Percentiles rank a stretch among this genome's conserved stretches.
Conservation (phyloP, 2,329 filamentous ascomycete species). For the Ustilaginoidea virens region DNA sequence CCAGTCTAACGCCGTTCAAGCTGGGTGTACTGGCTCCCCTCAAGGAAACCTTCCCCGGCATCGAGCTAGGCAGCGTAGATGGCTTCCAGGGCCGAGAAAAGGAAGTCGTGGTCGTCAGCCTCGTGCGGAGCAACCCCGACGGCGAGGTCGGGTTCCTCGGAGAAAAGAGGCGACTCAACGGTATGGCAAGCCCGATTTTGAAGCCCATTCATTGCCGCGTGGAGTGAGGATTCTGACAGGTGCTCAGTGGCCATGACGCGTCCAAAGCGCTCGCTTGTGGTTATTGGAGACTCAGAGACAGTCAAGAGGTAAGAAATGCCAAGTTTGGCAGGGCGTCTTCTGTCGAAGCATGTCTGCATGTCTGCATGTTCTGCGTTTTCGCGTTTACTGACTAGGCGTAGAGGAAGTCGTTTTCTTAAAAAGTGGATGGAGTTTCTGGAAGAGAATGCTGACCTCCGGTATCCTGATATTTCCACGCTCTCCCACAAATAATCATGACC, state of each 20-base stretch:
- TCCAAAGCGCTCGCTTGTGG: conserved; percentile 74
- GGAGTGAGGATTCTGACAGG: conserved; percentile 1
- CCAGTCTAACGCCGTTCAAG: conserved; percentile 22
- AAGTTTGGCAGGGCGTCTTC: too few species aligned
- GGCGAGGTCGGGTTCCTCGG: conserved; percentile 85
- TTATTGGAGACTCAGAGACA: conserved; percentile 90
- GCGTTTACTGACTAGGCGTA: conserved; percentile 18
- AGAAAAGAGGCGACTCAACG: conserved; percentile 84
- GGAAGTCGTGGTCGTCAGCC: conserved; percentile 80
- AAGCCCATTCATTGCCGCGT: conserved; percentile 2
- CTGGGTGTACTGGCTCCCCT: conserved; percentile 65
- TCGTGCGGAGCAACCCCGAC: conserved; percentile 82
- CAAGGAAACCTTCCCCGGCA: conserved; percentile 65
- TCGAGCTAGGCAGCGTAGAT: conserved; percentile 93
- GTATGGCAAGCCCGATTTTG: conserved; percentile 32
- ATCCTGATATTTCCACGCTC: conserved; percentile 47
- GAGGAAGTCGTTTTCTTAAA: conserved; percentile 73
- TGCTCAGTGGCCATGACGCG: conserved; percentile 87
- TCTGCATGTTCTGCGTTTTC: neutral
- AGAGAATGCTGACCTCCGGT: conserved; percentile 77
- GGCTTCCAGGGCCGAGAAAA: conserved; percentile 97
- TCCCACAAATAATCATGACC: neutral
- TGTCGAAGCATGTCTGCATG: too few species aligned
- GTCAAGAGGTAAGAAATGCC: conserved; percentile 67
- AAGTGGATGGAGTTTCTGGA: conserved; percentile 86